phyloP scores from a whole-genome alignment of 805 yeast species.

The Lachancea sp. region DNA sequence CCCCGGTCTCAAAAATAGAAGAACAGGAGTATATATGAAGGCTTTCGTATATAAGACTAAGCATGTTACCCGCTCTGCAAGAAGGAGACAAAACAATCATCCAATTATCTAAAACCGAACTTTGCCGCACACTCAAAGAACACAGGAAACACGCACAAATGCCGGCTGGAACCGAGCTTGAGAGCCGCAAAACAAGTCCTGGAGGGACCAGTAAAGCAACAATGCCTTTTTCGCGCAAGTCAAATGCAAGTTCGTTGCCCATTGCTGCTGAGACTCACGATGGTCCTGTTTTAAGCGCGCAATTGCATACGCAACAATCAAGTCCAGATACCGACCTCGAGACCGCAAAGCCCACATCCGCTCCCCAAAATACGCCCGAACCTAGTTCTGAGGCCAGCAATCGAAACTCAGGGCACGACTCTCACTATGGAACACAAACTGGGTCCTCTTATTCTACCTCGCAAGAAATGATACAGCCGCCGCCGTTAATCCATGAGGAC shows the following conservation, averaged over 20 bases:
- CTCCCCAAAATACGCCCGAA: constrained; percentile 29
- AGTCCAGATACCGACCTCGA: constrained; percentile 13
- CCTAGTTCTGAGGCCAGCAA: constrained; percentile 1
- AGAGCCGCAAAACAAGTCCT: not conserved
- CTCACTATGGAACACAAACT: not conserved
- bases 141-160: not conserved
- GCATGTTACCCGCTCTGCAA: constrained; percentile 3
- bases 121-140: constrained; percentile 2
- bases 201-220: not conserved
- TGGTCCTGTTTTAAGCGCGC: constrained; percentile 6
- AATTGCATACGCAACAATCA: not conserved
- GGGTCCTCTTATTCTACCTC: too few species aligned
- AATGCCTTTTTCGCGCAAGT: not conserved
- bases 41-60: too few species aligned
- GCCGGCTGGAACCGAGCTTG: constrained; percentile 4
- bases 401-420: not conserved
- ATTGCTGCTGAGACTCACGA: constrained; percentile 1
- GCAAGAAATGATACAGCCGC: too few species aligned
- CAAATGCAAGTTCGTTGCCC: not conserved
- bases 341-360: constrained; percentile 19
- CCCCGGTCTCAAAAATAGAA: too few species aligned
- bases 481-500: constrained; percentile 11
- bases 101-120: constrained; percentile 1
- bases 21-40: too few species aligned
- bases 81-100: constrained; percentile 1